Percentiles rank a stretch among this genome's conserved stretches.
Evolutionary conservation across 2,329 filamentous ascomycete species (phyloP).

Genomic region (Proliferodiscus dingleyae): DNA sequence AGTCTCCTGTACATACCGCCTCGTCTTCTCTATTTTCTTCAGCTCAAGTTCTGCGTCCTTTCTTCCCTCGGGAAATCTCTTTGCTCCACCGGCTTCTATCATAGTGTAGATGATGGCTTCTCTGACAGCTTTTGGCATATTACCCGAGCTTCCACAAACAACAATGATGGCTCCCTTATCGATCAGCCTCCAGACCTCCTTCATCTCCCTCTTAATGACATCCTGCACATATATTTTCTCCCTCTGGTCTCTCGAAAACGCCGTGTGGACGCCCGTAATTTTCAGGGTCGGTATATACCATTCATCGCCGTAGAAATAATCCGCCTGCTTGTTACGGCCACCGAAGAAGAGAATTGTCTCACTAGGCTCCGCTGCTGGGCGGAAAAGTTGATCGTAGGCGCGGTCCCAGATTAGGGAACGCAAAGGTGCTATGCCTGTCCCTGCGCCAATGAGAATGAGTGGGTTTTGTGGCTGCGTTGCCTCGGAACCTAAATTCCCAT

Average conservation of each 20-base stretch:
- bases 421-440: constrained; percentile 83
- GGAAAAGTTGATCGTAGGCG: constrained; percentile 22
- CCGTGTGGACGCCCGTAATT: constrained; percentile 50
- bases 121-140: constrained; percentile 66
- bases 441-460: constrained; percentile 74
- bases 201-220: constrained; percentile 27
- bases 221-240: constrained; percentile 63
- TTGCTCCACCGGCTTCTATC: constrained; percentile 26
- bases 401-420: constrained; percentile 77
- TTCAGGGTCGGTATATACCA: constrained; percentile 53
- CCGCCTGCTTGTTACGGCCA: constrained; percentile 66
- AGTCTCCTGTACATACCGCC: constrained; percentile 64
- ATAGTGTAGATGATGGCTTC: constrained; percentile 62
- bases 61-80: constrained; percentile 24
- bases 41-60: constrained; percentile 52
- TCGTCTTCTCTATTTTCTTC: constrained; percentile 53
- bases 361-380: constrained; percentile 26
- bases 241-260: constrained; percentile 66
- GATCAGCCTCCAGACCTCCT: constrained; percentile 42
- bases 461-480: constrained; percentile 40
- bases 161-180: constrained; percentile 48
- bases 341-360: constrained; percentile 70
- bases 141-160: constrained; percentile 56
- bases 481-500: constrained; percentile 43
- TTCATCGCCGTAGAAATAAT: constrained; percentile 79